phyloP scores from a whole-genome alignment of 2,329 filamentous ascomycete genomes.

The Beauveria medogensis region DNA sequence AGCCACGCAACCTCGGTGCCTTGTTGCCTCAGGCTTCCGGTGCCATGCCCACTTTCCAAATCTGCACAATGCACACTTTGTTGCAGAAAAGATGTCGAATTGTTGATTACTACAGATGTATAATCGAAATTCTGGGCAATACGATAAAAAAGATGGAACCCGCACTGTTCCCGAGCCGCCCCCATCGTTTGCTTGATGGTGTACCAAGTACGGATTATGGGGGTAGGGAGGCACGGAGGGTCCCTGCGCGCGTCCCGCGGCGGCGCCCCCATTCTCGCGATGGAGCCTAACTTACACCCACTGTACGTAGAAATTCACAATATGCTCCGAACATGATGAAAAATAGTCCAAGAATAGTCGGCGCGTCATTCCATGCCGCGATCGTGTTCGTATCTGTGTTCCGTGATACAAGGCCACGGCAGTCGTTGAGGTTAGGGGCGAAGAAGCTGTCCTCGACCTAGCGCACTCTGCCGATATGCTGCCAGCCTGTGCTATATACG shows the following conservation, averaged over 20 bases:
- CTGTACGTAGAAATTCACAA: too few species aligned
- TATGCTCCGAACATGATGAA: neutral
- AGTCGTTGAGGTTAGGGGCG: too few species aligned
- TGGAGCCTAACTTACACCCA: neutral
- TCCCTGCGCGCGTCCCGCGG: constrained; percentile 2
- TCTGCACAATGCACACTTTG: neutral
- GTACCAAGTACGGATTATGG: too few species aligned
- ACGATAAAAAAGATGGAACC: neutral
- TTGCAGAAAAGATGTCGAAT: too few species aligned
- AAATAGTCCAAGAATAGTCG: neutral
- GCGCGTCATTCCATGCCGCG: neutral
- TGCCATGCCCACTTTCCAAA: too few species aligned
- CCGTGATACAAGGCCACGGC: too few species aligned
- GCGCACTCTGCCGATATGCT: neutral
- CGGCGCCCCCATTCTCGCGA: neutral
- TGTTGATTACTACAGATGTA: too few species aligned
- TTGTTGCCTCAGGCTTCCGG: too few species aligned
- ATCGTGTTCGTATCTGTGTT: neutral
- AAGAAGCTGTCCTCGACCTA: too few species aligned
- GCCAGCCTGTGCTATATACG: neutral
- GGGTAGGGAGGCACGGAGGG: neutral
- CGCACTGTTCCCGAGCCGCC: neutral
- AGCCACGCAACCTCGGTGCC: neutral
- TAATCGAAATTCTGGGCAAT: too few species aligned
- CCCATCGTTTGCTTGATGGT: neutral